Conservation (phyloP, 345 rosid genomes). For the Ricinus communis region DNA sequence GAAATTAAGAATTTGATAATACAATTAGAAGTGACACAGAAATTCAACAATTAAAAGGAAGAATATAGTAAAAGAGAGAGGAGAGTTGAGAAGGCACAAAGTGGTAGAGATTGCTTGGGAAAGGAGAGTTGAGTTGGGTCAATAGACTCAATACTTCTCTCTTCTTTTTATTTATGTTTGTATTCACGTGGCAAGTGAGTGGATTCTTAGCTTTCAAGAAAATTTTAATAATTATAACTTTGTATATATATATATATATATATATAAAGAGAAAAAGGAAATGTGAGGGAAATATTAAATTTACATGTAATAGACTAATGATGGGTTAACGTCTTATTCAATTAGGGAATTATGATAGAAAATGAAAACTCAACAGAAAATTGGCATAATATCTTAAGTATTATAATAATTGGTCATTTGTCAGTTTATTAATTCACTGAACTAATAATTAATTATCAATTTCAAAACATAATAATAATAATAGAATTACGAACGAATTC, state of each 20-base stretch:
- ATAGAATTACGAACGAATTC: no score
- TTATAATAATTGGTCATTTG: no score
- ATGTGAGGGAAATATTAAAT: neutral
- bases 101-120: conserved; percentile 1
- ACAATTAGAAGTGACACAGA: neutral
- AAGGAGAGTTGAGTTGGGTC: neutral
- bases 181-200: conserved; percentile 34
- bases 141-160: neutral
- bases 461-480: no score
- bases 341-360: neutral
- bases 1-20: neutral
- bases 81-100: neutral
- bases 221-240: conserved; percentile 16
- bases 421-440: no score
- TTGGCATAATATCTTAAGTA: neutral
- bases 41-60: neutral
- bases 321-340: neutral
- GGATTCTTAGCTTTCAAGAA: conserved; percentile 41
- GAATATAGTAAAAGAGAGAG: neutral
- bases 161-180: conserved; percentile 1
- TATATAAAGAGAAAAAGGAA: neutral
- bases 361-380: neutral
- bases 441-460: no score
- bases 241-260: no score
- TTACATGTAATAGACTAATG: neutral